Evolutionary conservation across 192 early-diverging fungal species (phyloP), one percentile per base, ranked within the genome.

Genomic region (Dissophora globulifera): DNA sequence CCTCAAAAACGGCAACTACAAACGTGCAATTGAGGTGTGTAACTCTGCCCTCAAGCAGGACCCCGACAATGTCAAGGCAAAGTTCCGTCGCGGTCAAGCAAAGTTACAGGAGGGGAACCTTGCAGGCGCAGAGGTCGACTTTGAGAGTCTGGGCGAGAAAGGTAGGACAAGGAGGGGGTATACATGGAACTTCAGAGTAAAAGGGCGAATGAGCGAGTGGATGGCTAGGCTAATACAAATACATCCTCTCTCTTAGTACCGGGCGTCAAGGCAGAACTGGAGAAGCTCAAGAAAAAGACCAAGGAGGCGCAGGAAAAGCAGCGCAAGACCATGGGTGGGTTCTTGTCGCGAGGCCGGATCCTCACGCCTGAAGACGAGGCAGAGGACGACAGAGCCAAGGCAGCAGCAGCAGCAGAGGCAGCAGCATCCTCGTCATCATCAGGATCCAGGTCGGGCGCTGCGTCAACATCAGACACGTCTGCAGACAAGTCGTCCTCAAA

Each of bases 71-170:
- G 58, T 70, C 45, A 82, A 82, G 53, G 80, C 80, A 27, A 69
- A 72, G 47, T 82, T 79, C 43, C 68, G 80, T 40, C 80, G 80
- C 31, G 80, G 75, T 27, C 80, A 82, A 50, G 80, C 80, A n/a
- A 78, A 79, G 26, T 59, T 78, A 22, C 42, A 11, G 3, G 80
- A 82, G 7, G 80, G 80, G 2, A 82, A 82, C 53, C 41, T 70
- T 25, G 68, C 68, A 19, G 75, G 76, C 15, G 80, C 80, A 11
- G 62, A 72, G 33, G 64, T 63, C 52, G 80, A 82, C 52, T 55
- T 82, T 20, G 43, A 47, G 20, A 63, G 62, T 46, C 58, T 82
- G 49, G 66, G 70, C 17, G 74, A 67, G 27, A 69, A 67, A 43
- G 72, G 72, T 76, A 66, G 42, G 11, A 32, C 9, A 2, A n/a